Percentiles rank a stretch among this genome's conserved stretches.
These are phyloP conservation scores for Suillus subalutaceus DNA, from an alignment of 768 basidiomycete genomes.

Conservation along the genomic window DNA sequence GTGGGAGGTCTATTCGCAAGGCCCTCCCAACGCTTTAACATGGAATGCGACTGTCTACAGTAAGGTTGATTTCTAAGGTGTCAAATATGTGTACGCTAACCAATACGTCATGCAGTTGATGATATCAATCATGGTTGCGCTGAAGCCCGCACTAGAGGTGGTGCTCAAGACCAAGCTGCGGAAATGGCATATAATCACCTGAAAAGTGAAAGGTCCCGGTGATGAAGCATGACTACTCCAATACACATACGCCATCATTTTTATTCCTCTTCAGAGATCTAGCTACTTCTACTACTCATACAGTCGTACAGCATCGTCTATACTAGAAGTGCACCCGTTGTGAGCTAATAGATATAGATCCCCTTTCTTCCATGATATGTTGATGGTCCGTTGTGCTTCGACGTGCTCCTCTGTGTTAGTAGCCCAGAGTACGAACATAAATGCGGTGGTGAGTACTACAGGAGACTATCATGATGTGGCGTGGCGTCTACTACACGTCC, in stretches of 20 bases:
- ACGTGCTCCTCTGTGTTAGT: neutral
- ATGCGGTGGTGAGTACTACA: neutral
- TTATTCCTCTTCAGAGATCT: neutral
- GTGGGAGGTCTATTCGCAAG: neutral
- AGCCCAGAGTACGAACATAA: neutral
- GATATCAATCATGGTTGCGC: neutral
- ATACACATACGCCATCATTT: too few species aligned
- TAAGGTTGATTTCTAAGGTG: neutral
- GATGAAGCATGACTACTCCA: neutral
- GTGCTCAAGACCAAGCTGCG: neutral
- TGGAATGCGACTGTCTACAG: neutral
- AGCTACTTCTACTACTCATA: neutral
- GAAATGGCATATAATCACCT: accelerated
- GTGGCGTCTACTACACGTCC: neutral
- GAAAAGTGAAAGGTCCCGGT: neutral
- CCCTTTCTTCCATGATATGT: neutral
- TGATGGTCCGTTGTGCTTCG: neutral
- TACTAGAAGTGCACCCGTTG: neutral
- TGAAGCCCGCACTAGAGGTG: neutral
- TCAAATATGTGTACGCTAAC: neutral
- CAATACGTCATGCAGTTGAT: neutral
- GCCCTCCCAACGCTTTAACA: neutral
- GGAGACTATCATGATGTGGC: neutral
- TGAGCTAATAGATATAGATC: neutral
- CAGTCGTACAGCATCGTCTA: neutral